Conservation (phyloP, 2,329 filamentous ascomycete genomes). For the Ceratocystis ficicola region DNA sequence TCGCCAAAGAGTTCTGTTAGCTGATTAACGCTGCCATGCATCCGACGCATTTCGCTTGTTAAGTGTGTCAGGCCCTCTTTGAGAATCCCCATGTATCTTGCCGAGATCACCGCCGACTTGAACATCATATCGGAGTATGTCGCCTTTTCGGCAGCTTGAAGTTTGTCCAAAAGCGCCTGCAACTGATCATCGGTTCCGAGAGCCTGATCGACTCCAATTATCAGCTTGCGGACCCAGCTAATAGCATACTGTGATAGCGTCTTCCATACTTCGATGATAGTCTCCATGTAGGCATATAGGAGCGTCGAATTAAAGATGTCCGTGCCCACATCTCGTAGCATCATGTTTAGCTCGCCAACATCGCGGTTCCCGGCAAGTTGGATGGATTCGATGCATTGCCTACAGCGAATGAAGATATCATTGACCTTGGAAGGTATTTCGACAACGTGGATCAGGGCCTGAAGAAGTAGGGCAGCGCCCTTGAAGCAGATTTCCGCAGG, state of each 20-base stretch:
- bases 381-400: constrained; percentile 1
- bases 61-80: background rate
- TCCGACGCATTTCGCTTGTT: background rate
- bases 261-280: constrained; percentile 11
- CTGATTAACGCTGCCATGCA: background rate
- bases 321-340: background rate
- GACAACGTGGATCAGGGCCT: constrained; percentile 1
- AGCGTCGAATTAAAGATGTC: constrained; percentile 9
- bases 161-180: background rate
- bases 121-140: constrained; percentile 13
- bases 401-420: constrained; percentile 3
- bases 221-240: constrained; percentile 5
- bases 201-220: background rate
- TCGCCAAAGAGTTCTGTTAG: background rate
- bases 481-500: constrained; percentile 15
- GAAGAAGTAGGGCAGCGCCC: constrained; percentile 10
- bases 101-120: constrained; percentile 3
- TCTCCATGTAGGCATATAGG: constrained; percentile 11
- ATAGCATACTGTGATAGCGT: background rate
- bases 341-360: background rate
- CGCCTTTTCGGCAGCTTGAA: constrained; percentile 1
- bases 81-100: constrained; percentile 10
- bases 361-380: background rate
- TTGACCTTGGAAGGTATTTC: constrained; percentile 11
- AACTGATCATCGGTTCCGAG: background rate